A percentile compares a stretch with the other conserved stretches of the same genome.
Conservation (phyloP, 2,329 filamentous ascomycete genomes). For the Colletotrichum noveboracense region DNA sequence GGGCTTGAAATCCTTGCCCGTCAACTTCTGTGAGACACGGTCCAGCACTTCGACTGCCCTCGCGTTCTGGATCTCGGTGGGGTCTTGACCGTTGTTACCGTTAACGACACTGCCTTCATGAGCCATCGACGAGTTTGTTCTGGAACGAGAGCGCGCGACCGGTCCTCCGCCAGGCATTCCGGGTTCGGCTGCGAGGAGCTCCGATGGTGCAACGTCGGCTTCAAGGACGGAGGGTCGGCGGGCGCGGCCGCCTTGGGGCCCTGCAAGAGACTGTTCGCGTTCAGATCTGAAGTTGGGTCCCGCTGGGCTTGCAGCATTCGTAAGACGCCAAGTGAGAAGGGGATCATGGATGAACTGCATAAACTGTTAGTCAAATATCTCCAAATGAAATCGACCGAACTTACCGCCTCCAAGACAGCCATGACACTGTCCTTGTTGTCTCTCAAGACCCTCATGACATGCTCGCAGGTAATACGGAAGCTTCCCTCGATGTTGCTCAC, state of each 20-base stretch:
- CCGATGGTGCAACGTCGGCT: constrained; percentile 62
- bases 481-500: constrained; percentile 99
- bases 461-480: constrained; percentile 97
- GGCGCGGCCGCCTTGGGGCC: constrained; percentile 53
- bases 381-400: constrained; percentile 40
- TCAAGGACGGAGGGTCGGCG: constrained; percentile 76
- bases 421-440: constrained; percentile 99
- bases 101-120: constrained; percentile 41
- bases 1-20: constrained; percentile 88
- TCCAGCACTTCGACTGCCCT: constrained; percentile 89
- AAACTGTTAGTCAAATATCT: constrained; percentile 24
- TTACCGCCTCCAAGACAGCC: constrained; percentile 95
- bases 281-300: constrained; percentile 72
- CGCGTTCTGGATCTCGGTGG: constrained; percentile 86
- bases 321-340: constrained; percentile 95
- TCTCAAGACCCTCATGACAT: constrained; percentile 94
- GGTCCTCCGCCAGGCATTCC: constrained; percentile 47
- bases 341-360: constrained; percentile 96
- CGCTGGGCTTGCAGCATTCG: constrained; percentile 64
- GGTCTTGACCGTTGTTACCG: constrained; percentile 43
- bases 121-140: constrained; percentile 63
- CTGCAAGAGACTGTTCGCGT: constrained; percentile 58
- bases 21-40: constrained; percentile 94
- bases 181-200: constrained; percentile 53
- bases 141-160: constrained; percentile 55